Base-by-base conservation (phyloP, 768 basidiomycete species). In the Candolleomyces eurysporus region DNA sequence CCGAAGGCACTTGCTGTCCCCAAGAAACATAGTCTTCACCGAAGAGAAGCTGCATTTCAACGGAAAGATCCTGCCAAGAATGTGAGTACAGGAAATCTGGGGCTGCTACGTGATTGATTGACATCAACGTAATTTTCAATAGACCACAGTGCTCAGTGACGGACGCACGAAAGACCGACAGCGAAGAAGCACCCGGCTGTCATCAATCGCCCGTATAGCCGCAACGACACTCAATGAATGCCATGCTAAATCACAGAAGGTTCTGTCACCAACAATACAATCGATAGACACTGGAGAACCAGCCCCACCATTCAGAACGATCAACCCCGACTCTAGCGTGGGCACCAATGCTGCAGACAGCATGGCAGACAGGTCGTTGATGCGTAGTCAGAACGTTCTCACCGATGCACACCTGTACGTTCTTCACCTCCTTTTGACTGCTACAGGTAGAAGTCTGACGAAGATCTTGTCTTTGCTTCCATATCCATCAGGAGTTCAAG, bases 341-440 rank as follows among this genome's bases (percentile, higher is more conserved):
- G 72, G 66, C 61, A 66, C 67, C 46, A 63, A 61, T 46, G 66
- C 66, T 58, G 66, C 68, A 56, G 69, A 65, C 58, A 72, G 78
- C 49, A 73, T 82, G 64, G 80, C 83, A 59, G 77, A 74, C 63
- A 75, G 78, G 66, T 76, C 86, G 64, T 70, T 86, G 66, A 76
- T 76, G 63, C 83, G 81, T 62, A 78, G 80, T 60, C 76, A 84
- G 69, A 76, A 75, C 58, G 60, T 82, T 62, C 76, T 79, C 64
- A 70, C 67, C 67, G 73, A 31, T 53, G 21, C 60, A 30, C 26
- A 48, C 40, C 43, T 54, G 45, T 61, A 36, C 13, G 36, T 36
- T 60, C 39, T 51, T 36, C 9, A 26, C 26, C 58, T 26, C 78
- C 61, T 76, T 77, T 65, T 71, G 77, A 26, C 26, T 26, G 26